Percentiles rank a stretch among this genome's conserved stretches.
These are phyloP conservation scores for Sugiyamaella floridensis DNA, from an alignment of 805 yeast genomes.

Conservation along the genomic window DNA sequence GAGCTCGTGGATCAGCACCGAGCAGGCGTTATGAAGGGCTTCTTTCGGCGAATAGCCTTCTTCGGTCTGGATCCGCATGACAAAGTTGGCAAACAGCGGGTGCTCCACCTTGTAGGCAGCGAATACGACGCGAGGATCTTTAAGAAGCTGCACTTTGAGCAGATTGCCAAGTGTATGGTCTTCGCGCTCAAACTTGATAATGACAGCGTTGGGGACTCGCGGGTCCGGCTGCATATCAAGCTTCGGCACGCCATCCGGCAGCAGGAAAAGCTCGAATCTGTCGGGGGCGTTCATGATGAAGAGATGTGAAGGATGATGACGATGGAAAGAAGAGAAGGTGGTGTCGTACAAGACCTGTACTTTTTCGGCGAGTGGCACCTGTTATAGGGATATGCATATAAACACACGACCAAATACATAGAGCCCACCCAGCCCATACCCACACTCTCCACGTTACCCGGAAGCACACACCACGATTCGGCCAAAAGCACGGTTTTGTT, in stretches of 20 bases:
- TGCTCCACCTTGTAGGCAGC: conserved; percentile 98
- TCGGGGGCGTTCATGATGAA: conserved; percentile 92
- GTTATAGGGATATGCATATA: too few species aligned
- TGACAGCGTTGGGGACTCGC: conserved; percentile 90
- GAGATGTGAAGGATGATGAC: too few species aligned
- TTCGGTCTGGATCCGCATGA: conserved; percentile 91
- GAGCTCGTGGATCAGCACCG: conserved; percentile 71
- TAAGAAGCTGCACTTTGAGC: conserved; percentile 75
- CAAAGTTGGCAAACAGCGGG: conserved; percentile 91
- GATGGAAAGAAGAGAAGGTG: background rate
- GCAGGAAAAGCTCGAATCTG: conserved; percentile 89
- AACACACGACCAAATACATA: too few species aligned
- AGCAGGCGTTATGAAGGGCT: conserved; percentile 86
- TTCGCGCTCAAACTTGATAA: conserved; percentile 89
- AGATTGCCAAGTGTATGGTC: conserved; percentile 95
- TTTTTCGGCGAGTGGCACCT: too few species aligned
- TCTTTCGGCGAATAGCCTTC: conserved; percentile 90
- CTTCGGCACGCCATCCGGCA: conserved; percentile 98
- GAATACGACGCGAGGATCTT: conserved; percentile 83
- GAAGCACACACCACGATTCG: background rate
- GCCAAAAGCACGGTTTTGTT: background rate
- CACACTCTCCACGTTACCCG: background rate
- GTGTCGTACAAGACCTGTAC: too few species aligned
- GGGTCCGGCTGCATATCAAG: conserved; percentile 87
- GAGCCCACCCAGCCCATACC: background rate